phyloP scores from a whole-genome alignment of 2,329 filamentous ascomycete genomes.

The Alternaria sp. region DNA sequence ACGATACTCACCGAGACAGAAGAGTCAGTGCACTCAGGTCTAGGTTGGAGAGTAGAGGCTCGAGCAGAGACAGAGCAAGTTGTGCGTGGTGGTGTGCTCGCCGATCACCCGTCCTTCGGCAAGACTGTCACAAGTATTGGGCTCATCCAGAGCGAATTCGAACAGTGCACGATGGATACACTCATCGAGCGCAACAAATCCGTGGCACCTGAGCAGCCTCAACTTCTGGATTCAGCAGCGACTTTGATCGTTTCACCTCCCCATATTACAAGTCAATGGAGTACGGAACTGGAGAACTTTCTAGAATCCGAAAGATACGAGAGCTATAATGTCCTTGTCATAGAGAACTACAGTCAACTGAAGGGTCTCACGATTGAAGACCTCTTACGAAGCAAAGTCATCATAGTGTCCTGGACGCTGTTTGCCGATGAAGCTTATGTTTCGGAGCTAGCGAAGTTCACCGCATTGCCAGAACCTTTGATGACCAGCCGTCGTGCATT shows the following conservation, averaged over 20 bases:
- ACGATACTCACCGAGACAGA: conserved; percentile 58
- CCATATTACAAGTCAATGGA: conserved; percentile 16
- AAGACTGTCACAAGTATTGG: conserved; percentile 69
- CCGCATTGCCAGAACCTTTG: conserved; percentile 52
- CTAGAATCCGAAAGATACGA: too few species aligned
- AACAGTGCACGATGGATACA: conserved; percentile 12
- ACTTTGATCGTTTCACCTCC: conserved; percentile 66
- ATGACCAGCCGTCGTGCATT: conserved; percentile 56
- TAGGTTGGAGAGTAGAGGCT: conserved; percentile 66
- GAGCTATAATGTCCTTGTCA: too few species aligned
- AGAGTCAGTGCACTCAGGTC: conserved; percentile 58
- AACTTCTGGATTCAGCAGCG: conserved; percentile 57
- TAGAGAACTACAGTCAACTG: conserved; percentile 48
- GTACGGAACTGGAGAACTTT: too few species aligned
- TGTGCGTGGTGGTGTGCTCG: conserved; percentile 66
- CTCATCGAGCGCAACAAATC: conserved; percentile 22
- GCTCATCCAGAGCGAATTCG: conserved; percentile 58
- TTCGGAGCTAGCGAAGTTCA: conserved; percentile 56
- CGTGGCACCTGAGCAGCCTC: conserved; percentile 13
- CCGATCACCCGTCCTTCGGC: conserved; percentile 70
- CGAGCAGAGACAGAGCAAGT: conserved; percentile 50
- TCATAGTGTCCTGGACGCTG: conserved; percentile 62
- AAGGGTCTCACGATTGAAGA: conserved; percentile 51
- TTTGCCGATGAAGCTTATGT: conserved; percentile 59
- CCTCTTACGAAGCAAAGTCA: conserved; percentile 59